Conservation (phyloP, 1,284 basidiomycete genomes). For the Pseudomicrostroma phylloplanum region DNA sequence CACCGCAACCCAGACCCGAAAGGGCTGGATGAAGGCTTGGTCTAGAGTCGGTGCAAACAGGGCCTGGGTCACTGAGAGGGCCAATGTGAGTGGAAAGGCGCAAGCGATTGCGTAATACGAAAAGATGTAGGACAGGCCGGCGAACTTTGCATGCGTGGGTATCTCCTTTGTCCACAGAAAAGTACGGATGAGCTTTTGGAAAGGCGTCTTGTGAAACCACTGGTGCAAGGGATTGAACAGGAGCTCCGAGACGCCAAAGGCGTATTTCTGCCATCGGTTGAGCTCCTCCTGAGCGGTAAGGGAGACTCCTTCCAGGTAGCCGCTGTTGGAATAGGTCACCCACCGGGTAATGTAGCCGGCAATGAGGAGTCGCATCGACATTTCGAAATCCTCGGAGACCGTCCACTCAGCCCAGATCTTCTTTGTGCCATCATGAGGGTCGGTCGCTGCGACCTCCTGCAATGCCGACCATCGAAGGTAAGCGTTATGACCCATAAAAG, state of each 20-base stretch:
- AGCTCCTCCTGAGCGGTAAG: slow-evolving; percentile 67
- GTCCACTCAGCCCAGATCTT: slow-evolving; percentile 76
- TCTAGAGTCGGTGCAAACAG: slow-evolving; percentile 63
- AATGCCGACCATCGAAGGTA: slow-evolving; percentile 77
- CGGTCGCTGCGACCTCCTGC: slow-evolving; percentile 69
- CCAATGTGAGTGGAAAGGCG: slow-evolving; percentile 60
- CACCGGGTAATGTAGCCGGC: slow-evolving; percentile 67
- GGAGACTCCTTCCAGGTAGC: slow-evolving; percentile 81
- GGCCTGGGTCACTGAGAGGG: slow-evolving; percentile 69
- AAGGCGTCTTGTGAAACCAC: slow-evolving; percentile 68
- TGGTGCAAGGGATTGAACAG: slow-evolving; percentile 54
- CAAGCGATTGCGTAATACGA: slow-evolving; percentile 71
- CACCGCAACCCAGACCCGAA: slow-evolving; percentile 71
- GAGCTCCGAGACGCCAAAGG: slow-evolving; percentile 61
- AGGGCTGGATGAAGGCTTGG: slow-evolving; percentile 57
- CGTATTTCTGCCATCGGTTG: slow-evolving; percentile 80
- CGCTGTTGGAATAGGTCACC: slow-evolving; percentile 72
- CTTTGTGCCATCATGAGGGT: slow-evolving; percentile 60
- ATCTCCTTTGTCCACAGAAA: slow-evolving; percentile 64
- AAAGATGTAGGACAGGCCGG: slow-evolving; percentile 64
- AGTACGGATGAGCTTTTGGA: slow-evolving; percentile 66
- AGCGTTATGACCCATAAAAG: slow-evolving; percentile 81
- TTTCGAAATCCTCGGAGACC: slow-evolving; percentile 76
- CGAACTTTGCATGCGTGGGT: slow-evolving; percentile 67
- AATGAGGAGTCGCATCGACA: slow-evolving; percentile 56